Evolutionary conservation across 192 early-diverging fungal genomes (phyloP), one percentile per base, ranked within the genome.

Genomic region (Funneliformis geosporum): DNA sequence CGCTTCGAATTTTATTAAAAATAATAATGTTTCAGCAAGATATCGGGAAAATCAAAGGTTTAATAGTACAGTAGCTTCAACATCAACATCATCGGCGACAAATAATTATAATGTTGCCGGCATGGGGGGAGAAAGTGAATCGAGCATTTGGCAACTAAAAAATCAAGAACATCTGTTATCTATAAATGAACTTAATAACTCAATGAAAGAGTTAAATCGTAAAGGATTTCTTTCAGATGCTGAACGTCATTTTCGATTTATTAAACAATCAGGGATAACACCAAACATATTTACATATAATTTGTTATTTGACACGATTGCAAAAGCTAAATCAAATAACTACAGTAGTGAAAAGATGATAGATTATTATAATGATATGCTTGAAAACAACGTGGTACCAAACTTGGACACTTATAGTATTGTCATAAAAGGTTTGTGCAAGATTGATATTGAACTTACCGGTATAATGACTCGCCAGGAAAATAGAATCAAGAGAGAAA

Each of bases 281-380:
- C 66, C 77, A 60, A 67, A 27, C 40, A 66, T 66, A 3, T 23
- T 60, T 0, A 79, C 77, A 1, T 79, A 79, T 11, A 79, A 79
- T 60, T 69, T 69, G 25, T 42, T 79, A 14, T 27, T 79, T 16
- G 62, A 79, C 60, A 61, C 77, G 14, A 27, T 61, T 9, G 18
- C 25, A 33, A 46, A 28, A 28, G 25, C 69, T 40, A 42, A 46
- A 38, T 60, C 10, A 39, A 67, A 39, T 39, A 23, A 11, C 16
- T 27, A 21, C 27, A 42, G 11, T 16, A 12, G 55, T 21, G 27
- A 55, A 33, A 67, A 25, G 59, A 16, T 65, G 18, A 33, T 64
- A 18, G 18, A 79, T 38, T 47, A 61, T 69, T 79, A 69, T 60
- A 40, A 67, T n/a, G 33, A 70, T 39, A 79, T 79, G 77, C 25